Evolutionary conservation across 2,329 filamentous ascomycete genomes (phyloP).

Genomic region (Verticillium klebahnii): DNA sequence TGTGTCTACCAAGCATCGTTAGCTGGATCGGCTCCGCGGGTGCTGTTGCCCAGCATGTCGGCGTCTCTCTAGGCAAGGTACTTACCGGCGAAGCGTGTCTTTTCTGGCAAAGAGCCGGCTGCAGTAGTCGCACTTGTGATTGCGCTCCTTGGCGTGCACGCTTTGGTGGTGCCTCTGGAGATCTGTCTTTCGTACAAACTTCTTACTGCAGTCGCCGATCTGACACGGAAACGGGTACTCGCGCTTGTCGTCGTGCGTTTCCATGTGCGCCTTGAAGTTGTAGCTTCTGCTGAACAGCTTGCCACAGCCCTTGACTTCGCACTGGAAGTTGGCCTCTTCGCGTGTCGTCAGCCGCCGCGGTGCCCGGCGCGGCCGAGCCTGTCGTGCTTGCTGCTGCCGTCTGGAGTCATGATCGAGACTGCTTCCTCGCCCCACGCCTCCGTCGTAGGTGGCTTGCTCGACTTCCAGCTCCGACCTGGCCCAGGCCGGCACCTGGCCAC

Average conservation of each 20-base stretch:
- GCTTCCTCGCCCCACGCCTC: neutral
- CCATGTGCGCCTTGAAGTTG: conserved; percentile 83
- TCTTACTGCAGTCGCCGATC: conserved; percentile 61
- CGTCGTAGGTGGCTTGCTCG: conserved; percentile 7
- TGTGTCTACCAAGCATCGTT: conserved; percentile 51
- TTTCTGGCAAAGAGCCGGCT: conserved; percentile 70
- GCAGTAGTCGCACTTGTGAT: conserved; percentile 68
- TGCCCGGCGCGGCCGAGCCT: conserved; percentile 25
- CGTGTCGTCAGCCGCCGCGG: conserved; percentile 55
- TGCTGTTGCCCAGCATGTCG: too few relatives aligned
- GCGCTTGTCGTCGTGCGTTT: conserved; percentile 72
- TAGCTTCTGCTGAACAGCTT: conserved; percentile 79
- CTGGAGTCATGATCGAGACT: neutral
- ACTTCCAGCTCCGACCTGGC: conserved; percentile 30
- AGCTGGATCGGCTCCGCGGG: neutral
- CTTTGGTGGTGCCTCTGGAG: conserved; percentile 58
- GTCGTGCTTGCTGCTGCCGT: conserved; percentile 16
- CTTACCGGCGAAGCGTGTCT: conserved; percentile 76
- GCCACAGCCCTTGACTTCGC: conserved; percentile 64
- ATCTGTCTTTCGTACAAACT: conserved; percentile 81
- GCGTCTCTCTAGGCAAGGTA: neutral
- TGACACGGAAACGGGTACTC: conserved; percentile 68
- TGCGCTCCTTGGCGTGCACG: conserved; percentile 70
- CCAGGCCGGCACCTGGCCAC: conserved; percentile 25
- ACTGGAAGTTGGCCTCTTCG: conserved; percentile 68